Evolutionary conservation across 2,329 filamentous ascomycete genomes (phyloP), one percentile per base, ranked within the genome.

Genomic region (Diaporthe citriasiana): DNA sequence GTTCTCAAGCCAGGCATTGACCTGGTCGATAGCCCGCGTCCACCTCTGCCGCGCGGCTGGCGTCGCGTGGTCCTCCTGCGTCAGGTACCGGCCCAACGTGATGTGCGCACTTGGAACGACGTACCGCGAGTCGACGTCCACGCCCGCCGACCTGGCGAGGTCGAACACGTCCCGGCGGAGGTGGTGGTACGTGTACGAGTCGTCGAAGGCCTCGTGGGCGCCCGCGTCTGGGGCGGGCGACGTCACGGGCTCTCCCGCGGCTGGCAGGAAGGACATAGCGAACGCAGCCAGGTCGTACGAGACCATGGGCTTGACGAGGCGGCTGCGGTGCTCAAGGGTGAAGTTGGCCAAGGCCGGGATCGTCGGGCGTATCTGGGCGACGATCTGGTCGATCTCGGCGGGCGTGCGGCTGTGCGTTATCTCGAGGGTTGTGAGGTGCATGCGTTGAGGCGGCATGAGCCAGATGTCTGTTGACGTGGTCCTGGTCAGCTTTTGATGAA

Each of bases 101-200:
- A 98, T 89, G 84, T 98, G 96, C 22, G 94, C 95, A 60, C 93
- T 96, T 1, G 95, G 95, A 2, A 97, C 94, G 33, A 95, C 92
- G 81, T 98, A 98, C 73, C 96, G 88, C 70, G 93, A 94, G 30
- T 88, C 92, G 45, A 98, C 88, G 22, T 88, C 84, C n/a, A 96
- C 86, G 1, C 93, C 94, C 0, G 91, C 88, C 4, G 84, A 85
- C 59, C 86, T 85, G 4, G 90, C 89, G 35, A 90, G 84, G 65
- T 89, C 86, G 81, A 92, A 97, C 17, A 97, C 81, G 80, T 98
- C 95, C 5, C 93, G 89, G 3, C 96, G 91, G 12, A 98, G 89
- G 82, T 98, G 96, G 81, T 98, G 96, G 82, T 98, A 98, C 0
- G 93, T 95, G 83, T 94, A 98, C 1, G 78, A 79, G 77, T 97